phyloP scores from a whole-genome alignment of 176 grass and related monocot species.

The Microstegium vimineum region DNA sequence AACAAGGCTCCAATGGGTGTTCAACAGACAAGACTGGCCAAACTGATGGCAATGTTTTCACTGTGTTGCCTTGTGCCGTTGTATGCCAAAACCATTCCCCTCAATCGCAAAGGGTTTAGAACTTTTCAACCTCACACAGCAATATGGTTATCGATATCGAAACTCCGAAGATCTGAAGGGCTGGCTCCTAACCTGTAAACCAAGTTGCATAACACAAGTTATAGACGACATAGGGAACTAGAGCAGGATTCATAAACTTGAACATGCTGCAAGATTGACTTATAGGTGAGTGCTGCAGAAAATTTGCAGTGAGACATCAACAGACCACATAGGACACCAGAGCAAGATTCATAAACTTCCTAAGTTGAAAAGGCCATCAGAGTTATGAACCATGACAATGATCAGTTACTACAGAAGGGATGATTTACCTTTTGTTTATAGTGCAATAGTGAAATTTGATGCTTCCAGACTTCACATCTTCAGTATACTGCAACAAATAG shows the following conservation, averaged over 20 bases:
- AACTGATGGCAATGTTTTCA: neutral
- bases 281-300: neutral
- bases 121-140: constrained; percentile 37
- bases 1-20: neutral
- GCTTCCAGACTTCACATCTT: constrained; percentile 73
- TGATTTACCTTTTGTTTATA: constrained; percentile 85
- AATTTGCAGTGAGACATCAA: neutral
- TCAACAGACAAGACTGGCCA: no score
- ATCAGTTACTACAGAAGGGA: neutral
- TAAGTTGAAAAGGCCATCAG: neutral
- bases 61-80: neutral
- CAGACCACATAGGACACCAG: neutral
- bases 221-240: neutral
- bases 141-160: constrained; percentile 75
- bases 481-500: constrained; percentile 59
- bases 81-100: neutral
- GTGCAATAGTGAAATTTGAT: constrained; percentile 96
- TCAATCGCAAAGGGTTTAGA: neutral
- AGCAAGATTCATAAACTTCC: neutral
- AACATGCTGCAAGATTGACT: neutral
- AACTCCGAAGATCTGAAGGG: constrained; percentile 75
- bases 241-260: neutral
- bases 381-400: neutral
- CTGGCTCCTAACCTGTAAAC: constrained; percentile 70
- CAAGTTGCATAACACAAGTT: neutral